Percentiles rank a stretch among this genome's conserved stretches.
These are phyloP conservation scores for Mrakia hoshinonis DNA, from an alignment of 768 basidiomycete species.

Conservation along the genomic window DNA sequence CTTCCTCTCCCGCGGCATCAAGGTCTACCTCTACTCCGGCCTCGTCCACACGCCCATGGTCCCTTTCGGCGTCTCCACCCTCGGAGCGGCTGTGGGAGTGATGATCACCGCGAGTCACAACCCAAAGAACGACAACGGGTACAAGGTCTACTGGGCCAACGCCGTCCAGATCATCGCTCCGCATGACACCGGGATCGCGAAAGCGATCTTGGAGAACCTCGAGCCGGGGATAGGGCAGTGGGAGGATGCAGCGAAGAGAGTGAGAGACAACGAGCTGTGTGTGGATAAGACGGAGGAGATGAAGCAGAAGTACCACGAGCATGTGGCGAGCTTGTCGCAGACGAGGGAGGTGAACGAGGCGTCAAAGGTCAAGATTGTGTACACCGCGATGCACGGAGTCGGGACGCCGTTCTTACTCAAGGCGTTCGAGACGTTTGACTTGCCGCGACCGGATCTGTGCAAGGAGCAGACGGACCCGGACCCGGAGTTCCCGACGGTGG, in stretches of 20 bases:
- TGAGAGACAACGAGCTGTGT: conserved; percentile 35
- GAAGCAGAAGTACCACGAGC: conserved; percentile 52
- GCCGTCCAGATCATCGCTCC: conserved; percentile 64
- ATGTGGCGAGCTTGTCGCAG: conserved; percentile 38
- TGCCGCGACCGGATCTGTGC: conserved; percentile 55
- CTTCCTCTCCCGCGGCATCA: conserved; percentile 58
- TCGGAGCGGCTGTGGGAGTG: conserved; percentile 64
- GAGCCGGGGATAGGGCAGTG: conserved; percentile 46
- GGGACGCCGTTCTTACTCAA: conserved; percentile 55
- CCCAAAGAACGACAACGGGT: conserved; percentile 86
- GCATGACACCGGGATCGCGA: conserved; percentile 69
- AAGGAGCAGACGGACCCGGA: conserved; percentile 61
- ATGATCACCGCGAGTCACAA: conserved; percentile 93
- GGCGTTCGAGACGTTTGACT: conserved; percentile 55
- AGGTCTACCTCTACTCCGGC: conserved; percentile 59
- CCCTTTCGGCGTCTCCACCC: conserved; percentile 17
- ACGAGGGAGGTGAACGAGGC: not conserved
- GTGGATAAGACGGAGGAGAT: conserved; percentile 55
- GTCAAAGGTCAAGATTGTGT: conserved; percentile 56
- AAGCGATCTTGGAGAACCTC: conserved; percentile 55
- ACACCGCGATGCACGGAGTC: conserved; percentile 87
- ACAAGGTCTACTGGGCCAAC: conserved; percentile 51
- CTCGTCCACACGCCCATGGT: conserved; percentile 67
- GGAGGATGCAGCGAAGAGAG: conserved; percentile 42
- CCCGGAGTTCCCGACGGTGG: conserved; percentile 75